These are phyloP conservation scores for Moniliella sp. DNA, from an alignment of 1,284 basidiomycete species.

Conservation along the genomic window DNA sequence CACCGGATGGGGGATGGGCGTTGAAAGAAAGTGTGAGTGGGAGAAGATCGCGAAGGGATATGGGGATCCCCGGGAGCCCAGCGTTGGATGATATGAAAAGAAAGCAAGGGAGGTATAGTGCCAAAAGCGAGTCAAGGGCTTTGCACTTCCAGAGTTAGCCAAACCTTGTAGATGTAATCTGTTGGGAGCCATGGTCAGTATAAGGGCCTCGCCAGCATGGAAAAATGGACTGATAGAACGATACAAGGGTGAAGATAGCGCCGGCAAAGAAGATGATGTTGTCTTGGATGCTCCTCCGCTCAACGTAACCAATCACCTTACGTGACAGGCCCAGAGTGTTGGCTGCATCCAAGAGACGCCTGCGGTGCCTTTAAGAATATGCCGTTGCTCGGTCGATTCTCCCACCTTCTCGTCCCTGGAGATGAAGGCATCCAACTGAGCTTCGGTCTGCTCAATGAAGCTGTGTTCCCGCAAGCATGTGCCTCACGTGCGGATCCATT, in stretches of 20 bases:
- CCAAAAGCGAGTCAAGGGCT: no score
- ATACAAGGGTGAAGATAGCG: slow-evolving; percentile 24
- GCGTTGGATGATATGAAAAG: no score
- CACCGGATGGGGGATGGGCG: no score
- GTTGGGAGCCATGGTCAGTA: background rate
- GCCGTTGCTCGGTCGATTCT: slow-evolving; percentile 27
- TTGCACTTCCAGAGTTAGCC: no score
- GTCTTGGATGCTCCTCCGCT: slow-evolving; percentile 28
- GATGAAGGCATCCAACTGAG: slow-evolving; percentile 28
- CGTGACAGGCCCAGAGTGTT: slow-evolving; percentile 28
- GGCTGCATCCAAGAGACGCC: slow-evolving; percentile 21
- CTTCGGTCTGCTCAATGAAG: slow-evolving; percentile 28
- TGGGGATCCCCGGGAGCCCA: no score
- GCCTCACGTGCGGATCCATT: slow-evolving; percentile 12
- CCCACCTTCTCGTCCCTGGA: slow-evolving; percentile 24
- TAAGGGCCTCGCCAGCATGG: background rate
- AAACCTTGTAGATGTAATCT: slow-evolving; percentile 28
- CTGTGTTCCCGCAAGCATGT: slow-evolving; percentile 28
- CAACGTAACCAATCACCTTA: slow-evolving; percentile 30
- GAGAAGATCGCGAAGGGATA: no score
- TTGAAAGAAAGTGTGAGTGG: no score
- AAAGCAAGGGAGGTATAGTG: no score
- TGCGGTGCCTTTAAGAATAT: slow-evolving; percentile 28
- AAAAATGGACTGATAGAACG: slow-evolving; percentile 13
- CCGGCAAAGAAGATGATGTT: slow-evolving; percentile 27